Base-by-base conservation (phyloP, 1,284 basidiomycete genomes). In the Rhodotorula sp. region DNA sequence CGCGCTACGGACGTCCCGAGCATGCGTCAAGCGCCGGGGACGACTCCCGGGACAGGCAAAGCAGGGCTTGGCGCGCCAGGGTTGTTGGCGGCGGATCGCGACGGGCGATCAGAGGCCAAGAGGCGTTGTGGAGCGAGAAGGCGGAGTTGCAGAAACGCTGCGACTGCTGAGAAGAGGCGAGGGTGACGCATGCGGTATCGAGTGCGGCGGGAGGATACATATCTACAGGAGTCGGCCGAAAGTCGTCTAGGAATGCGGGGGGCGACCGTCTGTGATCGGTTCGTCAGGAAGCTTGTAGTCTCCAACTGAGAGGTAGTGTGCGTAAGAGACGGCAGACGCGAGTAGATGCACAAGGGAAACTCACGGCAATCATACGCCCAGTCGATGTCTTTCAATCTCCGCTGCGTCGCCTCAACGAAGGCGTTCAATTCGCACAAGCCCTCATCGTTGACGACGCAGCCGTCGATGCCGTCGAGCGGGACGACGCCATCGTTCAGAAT, bases 401-500 rank as follows among this genome's bases (percentile, higher is more conserved):
- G 79, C 72, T 84, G 77, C 81, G 86, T 82, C 24, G 81, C 82
- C 6, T 74, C 74, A 47, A 89, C 83, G 78, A 87, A 89, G 8
- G 82, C 79, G 9, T 81, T 78, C 8, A 89, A 74, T 2, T 81
- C 78, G 72, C 88, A 89, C n/a, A 87, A 76, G 0, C 88, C 87
- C 67, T 88, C 82, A 17, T 80, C 78, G 71, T 85, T 81, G 15
- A 81, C 71, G 22, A 76, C 77, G 77, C 87, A 89, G 1, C 86
- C 86, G 17, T 81, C 78, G 62, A 88, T 82, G 48, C 57, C 39
- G 3, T 84, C 85, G 13, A 90, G 82, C 0, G 89, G 88, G 4
- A 90, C 81, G 1, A 87, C 84, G 3, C 84, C 89, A 70, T 85
- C 84, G 77, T 85, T 85, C 68, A 85, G 59, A 56, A 79, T 70